phyloP scores from a whole-genome alignment of 1,139 yeast genomes.

The Fermentozyma sake region DNA sequence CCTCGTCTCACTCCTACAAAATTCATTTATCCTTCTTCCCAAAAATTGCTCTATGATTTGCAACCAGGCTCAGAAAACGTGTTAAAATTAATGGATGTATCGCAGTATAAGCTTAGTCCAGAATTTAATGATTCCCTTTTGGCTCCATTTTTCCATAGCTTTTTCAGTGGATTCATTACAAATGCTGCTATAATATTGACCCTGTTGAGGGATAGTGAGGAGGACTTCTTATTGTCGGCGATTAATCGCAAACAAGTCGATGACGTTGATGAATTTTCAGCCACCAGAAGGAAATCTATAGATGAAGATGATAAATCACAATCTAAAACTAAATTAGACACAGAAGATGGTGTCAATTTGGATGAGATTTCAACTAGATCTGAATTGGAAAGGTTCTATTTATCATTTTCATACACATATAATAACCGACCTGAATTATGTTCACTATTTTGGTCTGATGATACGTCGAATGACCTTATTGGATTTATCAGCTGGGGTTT shows the following conservation, averaged over 20 bases:
- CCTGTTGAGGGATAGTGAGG: conserved; percentile 80
- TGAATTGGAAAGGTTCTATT: conserved; percentile 82
- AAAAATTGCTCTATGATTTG: conserved; percentile 20
- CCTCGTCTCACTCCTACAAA: conserved; percentile 50
- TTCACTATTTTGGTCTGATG: conserved; percentile 71
- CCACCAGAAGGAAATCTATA: neutral
- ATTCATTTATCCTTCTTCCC: conserved; percentile 25
- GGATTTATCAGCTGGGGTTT: conserved; percentile 91
- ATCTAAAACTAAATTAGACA: conserved; percentile 6
- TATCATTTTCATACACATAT: conserved; percentile 71
- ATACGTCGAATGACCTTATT: conserved; percentile 33
- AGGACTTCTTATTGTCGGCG: conserved; percentile 65
- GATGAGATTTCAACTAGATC: conserved; percentile 66
- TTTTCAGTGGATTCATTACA: conserved; percentile 59
- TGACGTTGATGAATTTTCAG: conserved; percentile 3
- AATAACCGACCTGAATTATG: conserved; percentile 57
- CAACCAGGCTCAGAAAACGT: conserved; percentile 23
- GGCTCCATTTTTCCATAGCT: conserved; percentile 45
- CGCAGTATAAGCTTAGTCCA: conserved; percentile 17
- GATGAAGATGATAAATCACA: conserved; percentile 5
- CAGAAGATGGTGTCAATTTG: conserved; percentile 30
- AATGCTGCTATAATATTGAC: conserved; percentile 78
- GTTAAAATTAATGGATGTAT: conserved; percentile 16
- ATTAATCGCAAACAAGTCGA: conserved; percentile 29
- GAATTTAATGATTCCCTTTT: conserved; percentile 28